phyloP scores from a whole-genome alignment of 306 rosid species.

The Castanopsis chinensis region DNA sequence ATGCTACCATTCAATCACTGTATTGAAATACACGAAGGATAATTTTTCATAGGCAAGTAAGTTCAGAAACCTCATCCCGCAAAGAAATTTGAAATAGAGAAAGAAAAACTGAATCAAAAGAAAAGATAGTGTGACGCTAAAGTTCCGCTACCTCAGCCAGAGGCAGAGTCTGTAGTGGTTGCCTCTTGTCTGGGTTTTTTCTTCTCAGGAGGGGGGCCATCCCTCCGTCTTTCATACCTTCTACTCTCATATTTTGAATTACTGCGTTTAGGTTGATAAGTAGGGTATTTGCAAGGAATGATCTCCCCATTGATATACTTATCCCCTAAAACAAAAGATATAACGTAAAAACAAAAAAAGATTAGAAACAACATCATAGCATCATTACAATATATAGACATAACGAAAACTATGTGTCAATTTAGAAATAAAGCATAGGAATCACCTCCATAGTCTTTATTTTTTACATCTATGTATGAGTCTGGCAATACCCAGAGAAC shows the following conservation, averaged over 20 bases:
- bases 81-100: background rate
- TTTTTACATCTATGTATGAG: conserved; percentile 91
- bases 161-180: conserved; percentile 60
- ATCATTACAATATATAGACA: background rate
- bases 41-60: background rate
- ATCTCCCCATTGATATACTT: conserved; percentile 91
- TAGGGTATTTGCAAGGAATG: conserved; percentile 89
- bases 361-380: background rate
- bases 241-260: conserved; percentile 74
- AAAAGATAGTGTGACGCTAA: background rate
- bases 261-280: conserved; percentile 85
- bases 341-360: background rate
- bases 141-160: conserved; percentile 53
- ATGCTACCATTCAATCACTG: background rate
- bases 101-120: background rate
- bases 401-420: background rate
- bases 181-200: conserved; percentile 64
- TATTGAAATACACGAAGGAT: background rate
- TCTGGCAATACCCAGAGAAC: conserved; percentile 99
- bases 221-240: conserved; percentile 86
- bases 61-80: background rate
- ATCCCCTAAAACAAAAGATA: conserved; percentile 53
- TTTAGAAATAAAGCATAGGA: background rate
- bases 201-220: conserved; percentile 88
- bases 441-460: conserved; percentile 91